Percentiles rank a stretch among this genome's conserved stretches.
phyloP scores from a whole-genome alignment of 371 early-diverging fungal genomes.

The Thermomucor indicae-seudaticae region DNA sequence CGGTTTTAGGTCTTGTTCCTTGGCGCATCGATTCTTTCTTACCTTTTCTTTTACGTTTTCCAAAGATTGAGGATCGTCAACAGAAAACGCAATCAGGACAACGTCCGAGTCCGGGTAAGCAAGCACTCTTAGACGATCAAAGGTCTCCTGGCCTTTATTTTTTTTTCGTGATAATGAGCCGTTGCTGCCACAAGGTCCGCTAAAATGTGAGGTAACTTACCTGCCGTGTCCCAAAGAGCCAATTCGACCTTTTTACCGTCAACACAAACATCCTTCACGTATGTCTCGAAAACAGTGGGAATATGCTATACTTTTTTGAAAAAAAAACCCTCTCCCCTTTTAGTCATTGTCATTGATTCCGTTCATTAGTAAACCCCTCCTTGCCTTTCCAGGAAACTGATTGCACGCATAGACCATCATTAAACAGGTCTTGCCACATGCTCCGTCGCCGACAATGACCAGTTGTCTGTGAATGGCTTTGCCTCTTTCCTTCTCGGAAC shows the following conservation, averaged over 20 bases:
- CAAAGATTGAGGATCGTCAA: conserved; percentile 77
- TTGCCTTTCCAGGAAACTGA: conserved; percentile 39
- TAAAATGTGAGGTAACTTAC: not conserved
- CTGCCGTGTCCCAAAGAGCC: conserved; percentile 73
- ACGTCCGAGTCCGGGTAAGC: conserved; percentile 91
- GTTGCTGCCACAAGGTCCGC: not conserved
- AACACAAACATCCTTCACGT: conserved; percentile 58
- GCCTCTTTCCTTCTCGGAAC: too few species aligned
- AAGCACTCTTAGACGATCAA: conserved; percentile 85
- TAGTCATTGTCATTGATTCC: conserved; percentile 2
- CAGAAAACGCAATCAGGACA: conserved; percentile 79
- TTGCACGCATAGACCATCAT: conserved; percentile 50
- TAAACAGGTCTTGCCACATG: conserved; percentile 60
- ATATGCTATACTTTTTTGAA: conserved; percentile 38
- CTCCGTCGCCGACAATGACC: conserved; percentile 66
- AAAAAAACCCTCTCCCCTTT: conserved; percentile 1
- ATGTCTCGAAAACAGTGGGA: conserved; percentile 66
- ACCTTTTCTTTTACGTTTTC: conserved; percentile 80
- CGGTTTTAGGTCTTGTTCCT: not conserved
- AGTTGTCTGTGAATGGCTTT: conserved; percentile 47
- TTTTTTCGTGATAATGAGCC: not conserved
- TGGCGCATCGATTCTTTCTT: conserved; percentile 3
- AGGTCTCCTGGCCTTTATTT: conserved; percentile 77
- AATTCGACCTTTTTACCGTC: conserved; percentile 58
- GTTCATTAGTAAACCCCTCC: conserved; percentile 7